phyloP scores from a whole-genome alignment of 2,329 filamentous ascomycete genomes.

The Pseudogymnoascus sp. region DNA sequence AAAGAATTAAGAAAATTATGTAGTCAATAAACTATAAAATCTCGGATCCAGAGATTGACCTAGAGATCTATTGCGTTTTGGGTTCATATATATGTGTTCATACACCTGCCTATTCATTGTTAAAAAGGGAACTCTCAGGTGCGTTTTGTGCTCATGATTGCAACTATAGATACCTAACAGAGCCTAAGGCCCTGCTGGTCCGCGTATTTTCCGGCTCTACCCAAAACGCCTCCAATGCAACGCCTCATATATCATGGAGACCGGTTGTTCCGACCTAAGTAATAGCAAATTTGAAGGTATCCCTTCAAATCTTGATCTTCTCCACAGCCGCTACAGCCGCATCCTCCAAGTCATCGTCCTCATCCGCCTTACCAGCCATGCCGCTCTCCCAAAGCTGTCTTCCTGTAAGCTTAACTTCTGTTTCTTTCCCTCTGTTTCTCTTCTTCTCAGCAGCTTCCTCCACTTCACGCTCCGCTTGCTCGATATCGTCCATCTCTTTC shows the following conservation, averaged over 20 bases:
- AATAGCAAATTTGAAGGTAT: conserved; percentile 15
- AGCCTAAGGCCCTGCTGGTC: not conserved
- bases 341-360: conserved; percentile 56
- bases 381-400: conserved; percentile 73
- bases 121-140: not conserved
- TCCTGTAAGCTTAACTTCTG: conserved; percentile 61
- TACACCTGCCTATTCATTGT: not conserved
- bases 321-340: conserved; percentile 53
- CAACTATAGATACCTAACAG: conserved; percentile 2
- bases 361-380: conserved; percentile 57
- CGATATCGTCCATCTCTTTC: conserved; percentile 71
- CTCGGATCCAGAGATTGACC: not conserved
- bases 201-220: not conserved
- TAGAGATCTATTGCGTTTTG: not conserved
- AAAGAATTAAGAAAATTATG: not conserved
- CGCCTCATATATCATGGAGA: conserved; percentile 12
- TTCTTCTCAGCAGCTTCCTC: conserved; percentile 77
- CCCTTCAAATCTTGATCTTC: conserved; percentile 60
- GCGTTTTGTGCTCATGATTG: conserved; percentile 5
- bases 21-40: not conserved
- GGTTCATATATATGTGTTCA: not conserved
- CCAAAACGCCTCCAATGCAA: conserved; percentile 26
- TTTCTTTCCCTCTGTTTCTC: conserved; percentile 67
- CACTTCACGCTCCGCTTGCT: conserved; percentile 59
- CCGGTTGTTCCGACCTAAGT: conserved; percentile 6